Conservation (phyloP, 176 grass and related monocot species). For the Rhynchospora tenuis region DNA sequence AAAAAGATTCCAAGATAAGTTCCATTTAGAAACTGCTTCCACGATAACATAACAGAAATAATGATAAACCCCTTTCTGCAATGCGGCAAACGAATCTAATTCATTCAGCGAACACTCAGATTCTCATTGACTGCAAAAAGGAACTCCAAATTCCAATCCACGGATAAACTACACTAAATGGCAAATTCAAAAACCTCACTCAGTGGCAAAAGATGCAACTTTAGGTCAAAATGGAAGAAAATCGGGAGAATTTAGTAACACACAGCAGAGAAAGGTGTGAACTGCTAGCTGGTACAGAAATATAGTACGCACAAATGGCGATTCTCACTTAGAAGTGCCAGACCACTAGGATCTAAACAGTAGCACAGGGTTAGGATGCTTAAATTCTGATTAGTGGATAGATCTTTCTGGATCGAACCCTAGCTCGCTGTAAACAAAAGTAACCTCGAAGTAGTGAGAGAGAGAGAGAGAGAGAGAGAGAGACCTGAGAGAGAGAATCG, state of each 20-base stretch:
- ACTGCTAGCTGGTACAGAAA: neutral
- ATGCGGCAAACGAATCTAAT: neutral
- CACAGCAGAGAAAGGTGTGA: neutral
- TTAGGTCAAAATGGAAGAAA: conserved; percentile 4
- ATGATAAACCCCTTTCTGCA: neutral
- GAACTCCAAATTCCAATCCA: neutral
- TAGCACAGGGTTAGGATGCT: neutral
- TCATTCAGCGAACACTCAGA: neutral
- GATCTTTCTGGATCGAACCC: conserved; percentile 22
- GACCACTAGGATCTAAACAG: neutral
- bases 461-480: neutral
- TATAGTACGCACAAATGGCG: neutral
- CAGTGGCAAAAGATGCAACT: neutral
- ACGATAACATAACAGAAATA: neutral
- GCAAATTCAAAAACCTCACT: neutral
- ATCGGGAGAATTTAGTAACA: neutral
- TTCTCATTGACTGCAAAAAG: neutral
- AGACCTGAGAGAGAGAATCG: conserved; percentile 3
- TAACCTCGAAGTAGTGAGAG: neutral
- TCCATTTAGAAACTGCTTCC: neutral
- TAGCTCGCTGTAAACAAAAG: neutral
- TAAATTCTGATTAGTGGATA: neutral
- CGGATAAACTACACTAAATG: neutral
- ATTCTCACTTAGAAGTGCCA: conserved; percentile 13
- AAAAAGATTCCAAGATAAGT: neutral